Conservation (phyloP, 2,329 filamentous ascomycete genomes). For the Capronia epimyces region DNA sequence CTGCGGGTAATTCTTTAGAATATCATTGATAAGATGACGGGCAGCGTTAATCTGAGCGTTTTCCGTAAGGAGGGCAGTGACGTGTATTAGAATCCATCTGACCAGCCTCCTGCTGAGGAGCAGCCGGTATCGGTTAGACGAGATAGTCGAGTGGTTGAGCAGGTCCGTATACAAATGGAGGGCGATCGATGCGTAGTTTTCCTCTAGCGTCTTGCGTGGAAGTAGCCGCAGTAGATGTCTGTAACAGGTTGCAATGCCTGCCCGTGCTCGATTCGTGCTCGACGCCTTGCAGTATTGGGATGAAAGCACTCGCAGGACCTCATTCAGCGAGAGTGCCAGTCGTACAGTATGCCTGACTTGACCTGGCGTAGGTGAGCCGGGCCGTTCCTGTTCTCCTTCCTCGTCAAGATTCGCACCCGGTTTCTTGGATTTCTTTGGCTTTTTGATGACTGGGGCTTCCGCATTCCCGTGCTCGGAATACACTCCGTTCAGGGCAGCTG, state of each 20-base stretch:
- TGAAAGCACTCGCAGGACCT: constrained; percentile 74
- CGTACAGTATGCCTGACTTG: constrained; percentile 66
- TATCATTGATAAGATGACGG: constrained; percentile 73
- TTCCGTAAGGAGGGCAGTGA: constrained; percentile 76
- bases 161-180: constrained; percentile 76
- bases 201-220: constrained; percentile 76
- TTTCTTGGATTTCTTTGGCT: constrained; percentile 66
- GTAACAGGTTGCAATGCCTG: constrained; percentile 82
- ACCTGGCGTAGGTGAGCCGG: constrained; percentile 62
- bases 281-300: constrained; percentile 71
- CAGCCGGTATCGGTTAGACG: constrained; percentile 79
- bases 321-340: constrained; percentile 67
- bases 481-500: constrained; percentile 73
- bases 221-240: constrained; percentile 71
- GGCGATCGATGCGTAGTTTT: constrained; percentile 73
- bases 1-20: constrained; percentile 92
- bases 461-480: constrained; percentile 59
- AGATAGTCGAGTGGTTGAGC: constrained; percentile 67
- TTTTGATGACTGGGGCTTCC: constrained; percentile 57
- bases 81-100: constrained; percentile 73
- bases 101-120: constrained; percentile 80
- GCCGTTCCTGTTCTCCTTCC: constrained; percentile 65
- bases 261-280: constrained; percentile 73
- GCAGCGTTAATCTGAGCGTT: constrained; percentile 80
- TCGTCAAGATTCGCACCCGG: constrained; percentile 63